Evolutionary conservation across 306 rosid genomes (phyloP), one percentile per base, ranked within the genome.

Genomic region (Cucurbita ficifolia): DNA sequence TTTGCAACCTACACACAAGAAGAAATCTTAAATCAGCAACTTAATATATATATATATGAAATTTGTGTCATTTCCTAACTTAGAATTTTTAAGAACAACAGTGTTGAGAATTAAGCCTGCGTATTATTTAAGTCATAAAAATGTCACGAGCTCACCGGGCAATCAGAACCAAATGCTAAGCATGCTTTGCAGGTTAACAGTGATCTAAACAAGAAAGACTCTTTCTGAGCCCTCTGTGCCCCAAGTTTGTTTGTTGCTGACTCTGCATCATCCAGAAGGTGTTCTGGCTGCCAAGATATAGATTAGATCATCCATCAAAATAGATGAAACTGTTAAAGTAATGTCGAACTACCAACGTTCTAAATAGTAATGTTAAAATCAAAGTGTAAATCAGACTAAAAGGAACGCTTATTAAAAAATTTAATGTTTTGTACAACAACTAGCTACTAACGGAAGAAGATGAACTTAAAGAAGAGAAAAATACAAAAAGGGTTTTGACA

Each of bases 141-240:
- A 19, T 36, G 55, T 58, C 21, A 24, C 16, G 75, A 36, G 79
- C 96, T 87, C 81, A 90, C 96, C 6, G 96, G 96, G 88, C 95
- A 90, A 80, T 90, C 96, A 58, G 98, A 92, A 79, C 96, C 96
- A 83, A 90, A 83, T 55, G 88, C 84, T 78, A 92, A 76, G 14
- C 49, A 78, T 48, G 82, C 88, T 78, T 78, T 87, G 78, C 86
- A 70, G 70, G 70, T 76, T 68, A 88, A 62, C 53, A 92, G 91
- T 43, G 96, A 87, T 72, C 57, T 77, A 53, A 90, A 92, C 52
- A 90, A 75, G 81, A 84, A 92, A 10, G 96, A 88, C 54, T 74
- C 96, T 60, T 70, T 88, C 73, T 85, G 87, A 75, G 96, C 96
- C 84, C 98, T 92, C 64, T 88, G 87, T 56, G 73, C 33, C 82